Percentiles rank a stretch among this genome's conserved stretches.
Evolutionary conservation across 176 grass and related monocot genomes (phyloP).

Genomic region (Poa annua): DNA sequence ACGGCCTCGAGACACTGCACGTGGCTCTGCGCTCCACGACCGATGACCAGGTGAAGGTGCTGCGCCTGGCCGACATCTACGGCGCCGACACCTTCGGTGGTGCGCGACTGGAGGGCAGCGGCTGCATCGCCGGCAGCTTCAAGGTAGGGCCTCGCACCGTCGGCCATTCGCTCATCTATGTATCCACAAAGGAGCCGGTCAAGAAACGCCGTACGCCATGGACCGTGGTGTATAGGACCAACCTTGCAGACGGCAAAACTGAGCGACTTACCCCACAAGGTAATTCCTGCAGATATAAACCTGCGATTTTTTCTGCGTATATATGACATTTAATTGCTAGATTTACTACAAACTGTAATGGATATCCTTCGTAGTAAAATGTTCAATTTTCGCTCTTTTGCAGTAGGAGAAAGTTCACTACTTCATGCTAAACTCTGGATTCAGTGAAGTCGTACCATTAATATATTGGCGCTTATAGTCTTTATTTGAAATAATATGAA

Average conservation of each 20-base stretch:
- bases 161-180: slow-evolving; percentile 39
- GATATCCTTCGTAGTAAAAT: no score
- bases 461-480: no score
- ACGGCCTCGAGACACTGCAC: slow-evolving; percentile 46
- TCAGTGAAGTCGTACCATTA: no score
- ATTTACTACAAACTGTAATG: no score
- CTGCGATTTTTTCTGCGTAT: no score
- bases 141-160: background rate
- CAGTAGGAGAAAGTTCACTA: no score
- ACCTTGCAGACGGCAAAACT: slow-evolving; percentile 25
- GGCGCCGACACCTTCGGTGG: slow-evolving; percentile 13
- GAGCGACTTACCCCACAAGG: slow-evolving; percentile 30
- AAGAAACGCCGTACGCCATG: slow-evolving; percentile 15
- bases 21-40: background rate
- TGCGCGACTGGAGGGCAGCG: slow-evolving; percentile 45
- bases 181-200: slow-evolving; percentile 43
- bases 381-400: no score
- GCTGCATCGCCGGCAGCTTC: slow-evolving; percentile 42
- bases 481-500: no score
- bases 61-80: slow-evolving; percentile 41
- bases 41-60: background rate
- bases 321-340: no score
- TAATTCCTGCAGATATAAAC: no score
- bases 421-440: no score
- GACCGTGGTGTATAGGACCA: slow-evolving; percentile 45